Evolutionary conservation across 2,329 filamentous ascomycete genomes (phyloP), one percentile per base, ranked within the genome.

Genomic region (Cladophialophora bantiana): DNA sequence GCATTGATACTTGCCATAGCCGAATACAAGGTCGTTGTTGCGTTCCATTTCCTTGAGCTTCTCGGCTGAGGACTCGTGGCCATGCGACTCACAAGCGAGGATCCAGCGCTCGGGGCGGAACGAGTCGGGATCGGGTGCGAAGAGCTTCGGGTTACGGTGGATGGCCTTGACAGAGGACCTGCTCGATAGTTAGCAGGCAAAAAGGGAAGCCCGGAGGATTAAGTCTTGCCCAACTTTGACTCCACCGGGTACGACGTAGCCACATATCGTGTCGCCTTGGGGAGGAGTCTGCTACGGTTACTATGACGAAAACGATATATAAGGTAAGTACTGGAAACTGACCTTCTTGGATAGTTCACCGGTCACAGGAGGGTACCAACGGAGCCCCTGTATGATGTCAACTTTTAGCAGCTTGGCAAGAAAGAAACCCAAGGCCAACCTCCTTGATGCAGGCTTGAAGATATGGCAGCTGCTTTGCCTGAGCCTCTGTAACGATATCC

Each of bases 51-150:
- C 74, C n/a, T 75, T 71, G 52, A 77, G 70, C 36, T 76, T 76
- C 1, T 74, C 75, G 1, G 73, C 71, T n/a, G 74, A 73, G 1
- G 73, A 75, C 62, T 82, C 76, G 48, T 61, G 62, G 34, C 59
- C 66, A 40, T 59, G 40, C 15, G 50, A 35, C 5, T 56, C 35
- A 20, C 32, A 36, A 13, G 36, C 18, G 3, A 38, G 40, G n/a
- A 86, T 70, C 82, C 83, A 86, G 55, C 84, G 78, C 57, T 83
- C 83, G 0, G 84, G 85, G 31, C 79, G 75, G 71, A 82, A 86
- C 0, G 78, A 65, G 45, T 79, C 73, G 1, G 78, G 78, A 64
- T 83, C 80, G 1, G 74, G 68, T 10, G 82, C 80, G 61, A 78
- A 77, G 12, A 75, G 60, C 80, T 18, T 79, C 70, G n/a, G 68